A percentile compares a stretch with the other conserved stretches of the same genome.
phyloP scores from a whole-genome alignment of 176 grass and related monocot genomes.

The Lolium multiflorum region DNA sequence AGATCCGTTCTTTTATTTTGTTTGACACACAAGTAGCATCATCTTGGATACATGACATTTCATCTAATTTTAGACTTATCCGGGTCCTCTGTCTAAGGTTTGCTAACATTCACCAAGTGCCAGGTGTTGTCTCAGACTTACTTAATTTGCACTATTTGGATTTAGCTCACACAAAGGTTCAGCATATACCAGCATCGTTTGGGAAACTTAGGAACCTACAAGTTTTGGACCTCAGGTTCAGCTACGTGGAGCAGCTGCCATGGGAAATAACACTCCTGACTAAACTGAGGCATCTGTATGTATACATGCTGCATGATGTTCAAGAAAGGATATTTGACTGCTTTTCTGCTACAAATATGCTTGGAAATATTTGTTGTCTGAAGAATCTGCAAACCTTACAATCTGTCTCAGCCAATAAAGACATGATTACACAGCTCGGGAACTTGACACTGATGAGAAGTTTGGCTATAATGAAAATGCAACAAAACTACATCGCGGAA shows the following conservation, averaged over 20 bases:
- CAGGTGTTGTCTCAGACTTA: constrained; percentile 27
- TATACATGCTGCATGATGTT: too few species aligned
- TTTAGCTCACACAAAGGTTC: constrained; percentile 41
- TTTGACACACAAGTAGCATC: constrained; percentile 20
- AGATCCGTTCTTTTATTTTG: constrained; percentile 39
- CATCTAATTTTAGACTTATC: constrained; percentile 54
- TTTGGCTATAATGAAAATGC: constrained; percentile 41
- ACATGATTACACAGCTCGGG: constrained; percentile 38
- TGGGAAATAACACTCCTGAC: too few species aligned
- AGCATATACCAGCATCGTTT: constrained; percentile 47
- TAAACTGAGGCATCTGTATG: too few species aligned
- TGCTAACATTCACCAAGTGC: constrained; percentile 48
- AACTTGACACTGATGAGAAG: constrained; percentile 43
- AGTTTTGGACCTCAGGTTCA: constrained; percentile 51
- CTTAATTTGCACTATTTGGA: constrained; percentile 50
- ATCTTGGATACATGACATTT: constrained; percentile 43
- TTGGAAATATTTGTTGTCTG: constrained; percentile 21
- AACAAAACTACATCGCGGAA: constrained; percentile 14
- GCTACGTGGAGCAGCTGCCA: too few species aligned
- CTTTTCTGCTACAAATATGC: constrained; percentile 32
- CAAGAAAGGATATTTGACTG: too few species aligned
- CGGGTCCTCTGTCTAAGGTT: constrained; percentile 42
- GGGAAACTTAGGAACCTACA: constrained; percentile 55
- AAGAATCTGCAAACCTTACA: constrained; percentile 48
- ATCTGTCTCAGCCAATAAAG: constrained; percentile 35